Evolutionary conservation across 306 rosid species (phyloP), one percentile per base, ranked within the genome.

Genomic region (Carpinus viminea): DNA sequence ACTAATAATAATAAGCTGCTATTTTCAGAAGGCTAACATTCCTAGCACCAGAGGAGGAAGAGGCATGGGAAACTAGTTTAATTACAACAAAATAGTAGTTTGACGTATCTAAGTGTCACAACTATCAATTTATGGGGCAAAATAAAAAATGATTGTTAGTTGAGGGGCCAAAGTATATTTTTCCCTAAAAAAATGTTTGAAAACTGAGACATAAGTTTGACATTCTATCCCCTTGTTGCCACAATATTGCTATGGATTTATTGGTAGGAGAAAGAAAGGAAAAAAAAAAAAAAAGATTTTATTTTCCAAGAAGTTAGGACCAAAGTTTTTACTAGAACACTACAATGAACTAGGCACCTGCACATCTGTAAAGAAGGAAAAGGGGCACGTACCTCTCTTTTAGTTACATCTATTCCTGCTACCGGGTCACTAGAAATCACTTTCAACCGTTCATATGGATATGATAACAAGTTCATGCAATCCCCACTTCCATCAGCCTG

Each of bases 361-460:
- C 46, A 55, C 26, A 52, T 60, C 41, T 17, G 74, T 72, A 36
- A 70, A 47, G 70, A 72, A 36, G 28, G 75, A 47, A 41, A 61
- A 31, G 46, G 12, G 38, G 51, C 4, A 8, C 41, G 81, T 87
- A 92, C 98, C 98, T 94, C 98, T 89, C 97, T 85, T 85, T 73
- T 91, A 60, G 93, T 89, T 77, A 88, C 79, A 84, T 92, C 85
- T 41, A 94, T 94, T 88, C 87, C 91, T 4, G 88, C 73, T 56
- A 80, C 80, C 0, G 90, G 95, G 74, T 94, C 88, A 34, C 78
- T 79, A 78, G 97, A 94, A 77, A 71, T 55, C 78, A 92, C 90
- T 64, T 79, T 85, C 56, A 95, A 75, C 26, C 89, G 85, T 82
- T 92, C 98, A 68, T 89, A 95, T n/a, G 97, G 95, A 75, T 91